phyloP scores from a whole-genome alignment of 2,329 filamentous ascomycete genomes.

The Penicillium sp. region DNA sequence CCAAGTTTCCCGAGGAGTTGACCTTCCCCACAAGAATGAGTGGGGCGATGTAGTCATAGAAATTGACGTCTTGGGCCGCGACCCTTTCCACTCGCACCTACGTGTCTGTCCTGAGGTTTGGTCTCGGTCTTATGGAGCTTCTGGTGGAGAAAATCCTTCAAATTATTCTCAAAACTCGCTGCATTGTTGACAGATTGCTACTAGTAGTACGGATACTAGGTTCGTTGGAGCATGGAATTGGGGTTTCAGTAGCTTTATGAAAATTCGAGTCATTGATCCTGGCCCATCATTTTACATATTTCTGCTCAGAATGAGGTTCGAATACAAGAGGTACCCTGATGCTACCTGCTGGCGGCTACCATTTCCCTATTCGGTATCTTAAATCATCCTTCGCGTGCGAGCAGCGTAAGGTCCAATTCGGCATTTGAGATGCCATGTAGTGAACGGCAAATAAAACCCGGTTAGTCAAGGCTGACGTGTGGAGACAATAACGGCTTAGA shows the following conservation, averaged over 20 bases:
- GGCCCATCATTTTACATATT: no score
- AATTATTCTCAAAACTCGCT: no score
- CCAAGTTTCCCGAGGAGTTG: background rate
- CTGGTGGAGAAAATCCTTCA: background rate
- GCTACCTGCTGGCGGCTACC: background rate
- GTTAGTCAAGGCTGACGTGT: background rate
- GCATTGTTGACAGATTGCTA: no score
- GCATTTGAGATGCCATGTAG: background rate
- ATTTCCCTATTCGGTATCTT: background rate
- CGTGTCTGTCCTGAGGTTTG: background rate
- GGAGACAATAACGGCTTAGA: background rate
- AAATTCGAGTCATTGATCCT: no score
- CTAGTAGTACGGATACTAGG: no score
- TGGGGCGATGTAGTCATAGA: constrained; percentile 29
- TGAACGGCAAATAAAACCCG: background rate
- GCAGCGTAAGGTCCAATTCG: background rate
- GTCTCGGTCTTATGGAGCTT: background rate
- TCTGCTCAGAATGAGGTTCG: no score
- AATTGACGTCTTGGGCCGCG: constrained; percentile 5
- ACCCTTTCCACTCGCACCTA: background rate
- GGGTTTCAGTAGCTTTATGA: background rate
- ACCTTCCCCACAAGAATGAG: constrained; percentile 6
- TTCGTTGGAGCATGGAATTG: no score
- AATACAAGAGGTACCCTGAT: no score
- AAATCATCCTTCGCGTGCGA: background rate